Percentiles rank a stretch among this genome's conserved stretches.
These are phyloP conservation scores for Globisporangium acanthophoron DNA, from an alignment of 352 stramenopile species.

Conservation along the genomic window DNA sequence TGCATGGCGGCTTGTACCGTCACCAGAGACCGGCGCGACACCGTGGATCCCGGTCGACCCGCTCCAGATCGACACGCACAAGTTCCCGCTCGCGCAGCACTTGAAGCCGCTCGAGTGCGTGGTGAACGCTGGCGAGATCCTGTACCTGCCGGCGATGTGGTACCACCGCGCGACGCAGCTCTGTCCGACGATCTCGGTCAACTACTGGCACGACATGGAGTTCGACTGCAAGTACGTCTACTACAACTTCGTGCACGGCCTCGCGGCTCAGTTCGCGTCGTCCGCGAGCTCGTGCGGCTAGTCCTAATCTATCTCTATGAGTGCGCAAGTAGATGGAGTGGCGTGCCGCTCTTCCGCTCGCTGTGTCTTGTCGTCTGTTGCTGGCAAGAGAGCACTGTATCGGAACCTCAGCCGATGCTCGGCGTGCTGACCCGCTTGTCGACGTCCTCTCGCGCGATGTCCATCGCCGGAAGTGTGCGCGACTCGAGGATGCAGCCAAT, in stretches of 20 bases:
- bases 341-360: not conserved
- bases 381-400: no score
- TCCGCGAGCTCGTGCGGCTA: not conserved
- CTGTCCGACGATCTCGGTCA: constrained; percentile 76
- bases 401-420: no score
- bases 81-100: constrained; percentile 45
- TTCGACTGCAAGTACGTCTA: constrained; percentile 86
- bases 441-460: constrained; percentile 31
- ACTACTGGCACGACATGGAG: constrained; percentile 89
- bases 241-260: constrained; percentile 74
- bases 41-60: constrained; percentile 83
- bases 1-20: constrained; percentile 44
- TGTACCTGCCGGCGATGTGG: constrained; percentile 81
- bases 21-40: constrained; percentile 42
- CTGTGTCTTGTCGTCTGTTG: no score
- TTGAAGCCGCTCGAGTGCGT: constrained; percentile 63
- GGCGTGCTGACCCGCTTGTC: not conserved
- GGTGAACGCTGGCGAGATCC: constrained; percentile 57
- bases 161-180: constrained; percentile 79
- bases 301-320: not conserved
- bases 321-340: no score
- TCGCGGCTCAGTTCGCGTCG: constrained; percentile 23
- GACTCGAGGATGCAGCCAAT: constrained; percentile 49
- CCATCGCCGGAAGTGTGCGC: constrained; percentile 35
- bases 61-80: constrained; percentile 44